Percentiles rank a stretch among this genome's conserved stretches.
Conservation (phyloP, 495 filamentous ascomycete genomes). For the Aspergillus panamensis region DNA sequence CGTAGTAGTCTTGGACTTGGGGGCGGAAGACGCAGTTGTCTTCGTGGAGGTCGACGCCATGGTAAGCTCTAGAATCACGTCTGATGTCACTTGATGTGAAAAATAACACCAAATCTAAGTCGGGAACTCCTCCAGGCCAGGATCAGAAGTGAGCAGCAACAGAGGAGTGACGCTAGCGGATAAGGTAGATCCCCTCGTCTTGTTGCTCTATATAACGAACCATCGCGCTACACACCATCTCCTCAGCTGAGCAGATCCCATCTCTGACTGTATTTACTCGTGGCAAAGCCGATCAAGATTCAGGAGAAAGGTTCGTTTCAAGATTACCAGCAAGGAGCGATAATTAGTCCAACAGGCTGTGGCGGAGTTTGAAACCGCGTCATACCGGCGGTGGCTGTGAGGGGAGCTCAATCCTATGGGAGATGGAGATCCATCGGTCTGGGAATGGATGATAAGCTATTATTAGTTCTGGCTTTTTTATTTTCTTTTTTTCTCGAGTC, state of each 20-base stretch:
- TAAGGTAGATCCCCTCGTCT: neutral
- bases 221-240: neutral
- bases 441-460: constrained; percentile 10
- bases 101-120: no score
- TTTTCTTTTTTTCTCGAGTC: neutral
- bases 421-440: neutral
- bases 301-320: neutral
- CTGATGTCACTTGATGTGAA: neutral
- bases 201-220: neutral
- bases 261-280: neutral
- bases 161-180: neutral
- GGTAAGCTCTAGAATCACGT: neutral
- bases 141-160: neutral
- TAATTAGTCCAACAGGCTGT: constrained; percentile 2
- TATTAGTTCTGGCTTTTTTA: constrained; percentile 4
- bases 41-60: constrained; percentile 1
- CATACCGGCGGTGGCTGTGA: constrained; percentile 18
- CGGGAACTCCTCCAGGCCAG: no score
- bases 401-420: neutral
- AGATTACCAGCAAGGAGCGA: neutral
- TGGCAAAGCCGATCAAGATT: constrained; percentile 1
- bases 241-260: neutral
- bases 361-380: constrained; percentile 11
- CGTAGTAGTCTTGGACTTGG: neutral
- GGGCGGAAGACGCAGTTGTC: neutral